phyloP scores from a whole-genome alignment of 441 rosid species.

The Cnidoscolus chayamansa region DNA sequence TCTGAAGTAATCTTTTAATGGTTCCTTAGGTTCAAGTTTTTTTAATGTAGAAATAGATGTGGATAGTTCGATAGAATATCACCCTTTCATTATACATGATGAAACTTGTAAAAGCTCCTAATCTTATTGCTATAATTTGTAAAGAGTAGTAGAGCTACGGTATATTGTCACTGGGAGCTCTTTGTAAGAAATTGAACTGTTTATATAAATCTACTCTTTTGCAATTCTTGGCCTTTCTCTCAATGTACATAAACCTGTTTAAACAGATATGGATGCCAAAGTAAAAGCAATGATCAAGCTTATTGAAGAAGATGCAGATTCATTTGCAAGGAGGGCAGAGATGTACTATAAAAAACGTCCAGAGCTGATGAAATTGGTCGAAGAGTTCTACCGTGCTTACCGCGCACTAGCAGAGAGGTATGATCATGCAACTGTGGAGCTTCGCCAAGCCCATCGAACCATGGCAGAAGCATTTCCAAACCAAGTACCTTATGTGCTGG shows the following conservation, averaged over 20 bases:
- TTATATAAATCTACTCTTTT: neutral
- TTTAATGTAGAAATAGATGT: neutral
- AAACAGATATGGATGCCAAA: conserved; percentile 84
- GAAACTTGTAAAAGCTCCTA: neutral
- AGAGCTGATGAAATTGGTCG: conserved; percentile 92
- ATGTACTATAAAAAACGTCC: conserved; percentile 98
- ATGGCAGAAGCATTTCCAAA: conserved; percentile 93
- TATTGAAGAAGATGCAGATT: conserved; percentile 98
- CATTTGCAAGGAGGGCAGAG: conserved; percentile 98
- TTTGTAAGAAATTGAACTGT: neutral
- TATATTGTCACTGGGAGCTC: neutral
- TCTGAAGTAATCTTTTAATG: neutral
- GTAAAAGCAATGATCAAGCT: conserved; percentile 97
- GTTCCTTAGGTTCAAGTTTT: neutral
- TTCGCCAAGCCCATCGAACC: conserved; percentile 92
- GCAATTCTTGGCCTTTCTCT: neutral
- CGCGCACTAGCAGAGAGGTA: conserved; percentile 98
- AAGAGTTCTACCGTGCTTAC: conserved; percentile 94
- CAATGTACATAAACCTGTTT: conserved; percentile 6
- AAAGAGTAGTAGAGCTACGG: neutral
- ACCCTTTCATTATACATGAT: neutral
- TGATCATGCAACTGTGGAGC: conserved; percentile 89
- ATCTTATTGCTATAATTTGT: neutral
- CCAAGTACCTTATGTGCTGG: conserved; percentile 60
- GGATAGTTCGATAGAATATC: neutral